Conservation (phyloP, 2,329 filamentous ascomycete genomes). For the Venturia carpophila region DNA sequence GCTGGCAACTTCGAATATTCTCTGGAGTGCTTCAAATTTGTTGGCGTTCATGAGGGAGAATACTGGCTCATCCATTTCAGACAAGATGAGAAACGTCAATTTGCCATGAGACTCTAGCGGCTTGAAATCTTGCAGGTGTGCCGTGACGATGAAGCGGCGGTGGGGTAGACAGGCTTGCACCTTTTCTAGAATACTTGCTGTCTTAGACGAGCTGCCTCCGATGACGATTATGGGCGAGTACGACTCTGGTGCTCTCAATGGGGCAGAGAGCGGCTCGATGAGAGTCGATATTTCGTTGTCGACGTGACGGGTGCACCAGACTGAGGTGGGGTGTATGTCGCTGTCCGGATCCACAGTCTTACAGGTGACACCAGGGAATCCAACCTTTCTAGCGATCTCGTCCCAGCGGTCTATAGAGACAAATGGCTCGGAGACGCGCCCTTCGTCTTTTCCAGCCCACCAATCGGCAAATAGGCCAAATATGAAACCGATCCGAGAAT, state of each 20-base stretch:
- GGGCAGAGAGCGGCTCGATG: conserved; percentile 6
- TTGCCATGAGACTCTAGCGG: neutral
- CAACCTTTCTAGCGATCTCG: neutral
- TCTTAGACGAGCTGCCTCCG: conserved; percentile 7
- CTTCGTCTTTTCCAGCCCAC: conserved; percentile 22
- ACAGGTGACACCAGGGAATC: conserved; percentile 5
- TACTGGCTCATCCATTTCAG: conserved; percentile 7
- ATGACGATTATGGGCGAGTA: conserved; percentile 1
- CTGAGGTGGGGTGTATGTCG: conserved; percentile 12
- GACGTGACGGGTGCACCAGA: neutral
- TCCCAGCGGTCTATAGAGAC: neutral
- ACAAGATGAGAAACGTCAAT: conserved; percentile 3
- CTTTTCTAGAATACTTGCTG: neutral
- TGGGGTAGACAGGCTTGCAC: neutral
- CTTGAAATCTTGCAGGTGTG: conserved; percentile 3
- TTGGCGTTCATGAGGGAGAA: conserved; percentile 4
- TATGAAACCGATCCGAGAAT: conserved; percentile 18
- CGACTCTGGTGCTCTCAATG: conserved; percentile 3
- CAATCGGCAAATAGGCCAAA: conserved; percentile 26
- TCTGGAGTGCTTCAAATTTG: conserved; percentile 2
- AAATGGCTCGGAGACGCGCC: neutral
- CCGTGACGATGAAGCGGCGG: neutral
- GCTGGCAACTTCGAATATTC: conserved; percentile 3
- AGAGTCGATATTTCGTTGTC: neutral
- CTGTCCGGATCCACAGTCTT: conserved; percentile 8